Base-by-base conservation (phyloP, 2,329 filamentous ascomycete species). In the Neobulgaria alba region DNA sequence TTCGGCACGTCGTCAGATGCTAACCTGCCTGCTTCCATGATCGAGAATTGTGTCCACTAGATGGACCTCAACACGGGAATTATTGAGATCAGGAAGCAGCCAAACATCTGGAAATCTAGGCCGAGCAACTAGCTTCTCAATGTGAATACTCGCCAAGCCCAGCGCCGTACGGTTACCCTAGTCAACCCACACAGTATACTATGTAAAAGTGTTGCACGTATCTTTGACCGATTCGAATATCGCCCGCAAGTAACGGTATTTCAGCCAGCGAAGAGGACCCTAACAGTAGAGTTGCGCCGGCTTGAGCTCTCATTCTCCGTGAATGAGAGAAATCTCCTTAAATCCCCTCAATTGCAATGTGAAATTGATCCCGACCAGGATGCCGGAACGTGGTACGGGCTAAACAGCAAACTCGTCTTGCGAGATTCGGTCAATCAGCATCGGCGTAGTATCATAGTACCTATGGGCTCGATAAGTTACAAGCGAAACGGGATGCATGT, bases 331-430 rank as follows among this genome's bases (percentile, higher is more conserved):
- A 55, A 61, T 0, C 45, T 68, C 0, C 63, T 84, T 0, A 47
- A 67, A 10, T 78, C 65, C 14, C 57, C 38, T 0, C 65, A 80
- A 45, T 62, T 81, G 0, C 55, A 57, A 0, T 62, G 69, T 0
- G 66, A 73, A 31, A 62, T 85, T 1, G 75, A 79, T 38, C 54
- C 56, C 0, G 48, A 73, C 7, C 81, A 85, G 51, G 71, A 81
- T 37, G 60, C 69, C 0, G 79, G 79, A 0, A 75, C 73, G 0
- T 68, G 72, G 53, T 73, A 83, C 42, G 80, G 80, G 0, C 59
- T 84, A 1, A 42, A 60, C 1, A 77, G 70, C 51, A 80, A 73
- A 53, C 58, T 82, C 1, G 68, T 83, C 0, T 54, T 81, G 7
- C 63, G 68, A 0, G 68, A 71, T 9, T 33, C 51, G 35, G 0